Conservation (phyloP, 352 stramenopile species). For the Phytophthora gonapodyides region DNA sequence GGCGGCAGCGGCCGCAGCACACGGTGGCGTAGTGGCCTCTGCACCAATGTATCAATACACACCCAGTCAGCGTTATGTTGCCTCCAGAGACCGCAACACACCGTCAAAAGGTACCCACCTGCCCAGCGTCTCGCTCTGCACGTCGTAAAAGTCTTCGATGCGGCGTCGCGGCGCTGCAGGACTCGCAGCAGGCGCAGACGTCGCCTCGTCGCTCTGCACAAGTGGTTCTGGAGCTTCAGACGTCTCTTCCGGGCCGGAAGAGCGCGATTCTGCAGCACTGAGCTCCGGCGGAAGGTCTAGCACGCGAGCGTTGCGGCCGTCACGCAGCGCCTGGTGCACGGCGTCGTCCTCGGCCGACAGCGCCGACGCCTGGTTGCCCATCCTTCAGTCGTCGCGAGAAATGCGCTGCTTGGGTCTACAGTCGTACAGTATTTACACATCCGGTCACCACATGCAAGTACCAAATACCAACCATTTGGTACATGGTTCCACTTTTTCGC, state of each 20-base stretch:
- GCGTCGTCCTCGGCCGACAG: slow-evolving; percentile 13
- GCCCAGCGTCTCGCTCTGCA: slow-evolving; percentile 52
- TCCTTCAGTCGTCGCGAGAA: slow-evolving; percentile 19
- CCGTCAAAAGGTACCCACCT: slow-evolving; percentile 32
- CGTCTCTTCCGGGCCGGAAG: neutral
- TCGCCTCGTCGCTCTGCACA: neutral
- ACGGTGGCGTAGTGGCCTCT: slow-evolving; percentile 80
- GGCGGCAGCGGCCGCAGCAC: slow-evolving; percentile 53
- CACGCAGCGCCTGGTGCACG: slow-evolving; percentile 13
- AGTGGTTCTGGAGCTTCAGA: slow-evolving; percentile 2
- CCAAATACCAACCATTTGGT: too few species aligned
- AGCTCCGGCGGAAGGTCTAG: slow-evolving; percentile 21
- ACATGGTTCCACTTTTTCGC: too few species aligned
- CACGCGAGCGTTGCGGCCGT: slow-evolving; percentile 18
- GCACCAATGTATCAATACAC: neutral
- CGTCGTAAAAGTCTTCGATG: slow-evolving; percentile 63
- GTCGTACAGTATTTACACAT: too few species aligned
- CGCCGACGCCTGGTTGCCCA: slow-evolving; percentile 35
- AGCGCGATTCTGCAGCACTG: neutral
- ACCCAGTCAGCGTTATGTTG: neutral
- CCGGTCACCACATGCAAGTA: too few species aligned
- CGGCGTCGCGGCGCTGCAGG: slow-evolving; percentile 35
- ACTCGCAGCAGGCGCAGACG: neutral
- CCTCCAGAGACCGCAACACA: slow-evolving; percentile 11
- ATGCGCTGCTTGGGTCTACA: slow-evolving; percentile 20